These are phyloP conservation scores for Penicillium parvum DNA, from an alignment of 495 filamentous ascomycete genomes.

Conservation along the genomic window DNA sequence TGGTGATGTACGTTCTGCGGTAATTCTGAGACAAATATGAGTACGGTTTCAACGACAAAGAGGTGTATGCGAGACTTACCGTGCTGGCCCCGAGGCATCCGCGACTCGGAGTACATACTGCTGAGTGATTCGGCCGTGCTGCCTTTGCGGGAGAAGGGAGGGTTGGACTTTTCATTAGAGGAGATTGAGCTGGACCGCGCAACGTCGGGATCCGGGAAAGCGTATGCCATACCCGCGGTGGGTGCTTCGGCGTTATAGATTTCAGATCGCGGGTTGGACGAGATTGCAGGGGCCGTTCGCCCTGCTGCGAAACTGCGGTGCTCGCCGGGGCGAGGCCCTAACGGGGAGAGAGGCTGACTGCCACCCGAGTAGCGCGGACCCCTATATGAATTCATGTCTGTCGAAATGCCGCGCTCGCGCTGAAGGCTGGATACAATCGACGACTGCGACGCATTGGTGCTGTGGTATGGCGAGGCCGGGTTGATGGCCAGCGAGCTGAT, in stretches of 20 bases:
- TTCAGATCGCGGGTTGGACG: constrained; percentile 67
- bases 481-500: constrained; percentile 67
- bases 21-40: constrained; percentile 31
- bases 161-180: constrained; percentile 48
- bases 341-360: constrained; percentile 43
- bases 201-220: constrained; percentile 74
- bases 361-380: constrained; percentile 46
- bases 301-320: constrained; percentile 51
- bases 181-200: constrained; percentile 49
- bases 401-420: constrained; percentile 48
- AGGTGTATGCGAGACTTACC: constrained; percentile 26
- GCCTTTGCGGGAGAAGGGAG: constrained; percentile 58
- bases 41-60: constrained; percentile 5
- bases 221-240: constrained; percentile 77
- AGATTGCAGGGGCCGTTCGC: constrained; percentile 69
- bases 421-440: constrained; percentile 65
- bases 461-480: constrained; percentile 63
- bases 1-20: constrained; percentile 64
- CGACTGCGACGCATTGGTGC: constrained; percentile 70
- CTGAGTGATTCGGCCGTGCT: constrained; percentile 72
- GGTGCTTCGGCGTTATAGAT: constrained; percentile 78
- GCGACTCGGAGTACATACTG: constrained; percentile 69
- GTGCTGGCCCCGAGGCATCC: constrained; percentile 67
- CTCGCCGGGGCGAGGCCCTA: constrained; percentile 47
- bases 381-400: constrained; percentile 53